Evolutionary conservation across 345 rosid species (phyloP).

Genomic region (Populus deltoides): DNA sequence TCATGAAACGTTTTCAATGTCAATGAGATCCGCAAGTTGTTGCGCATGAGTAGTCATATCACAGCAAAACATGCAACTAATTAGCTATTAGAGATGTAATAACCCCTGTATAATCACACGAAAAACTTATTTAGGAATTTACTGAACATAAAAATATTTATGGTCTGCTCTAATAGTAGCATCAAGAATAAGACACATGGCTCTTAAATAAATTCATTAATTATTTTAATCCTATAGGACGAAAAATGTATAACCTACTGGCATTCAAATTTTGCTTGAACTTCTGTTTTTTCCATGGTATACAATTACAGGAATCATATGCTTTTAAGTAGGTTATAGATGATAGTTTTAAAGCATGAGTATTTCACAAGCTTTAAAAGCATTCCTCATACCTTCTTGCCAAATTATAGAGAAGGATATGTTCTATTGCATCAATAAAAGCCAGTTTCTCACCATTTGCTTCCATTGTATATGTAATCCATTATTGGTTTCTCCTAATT

Average conservation of each 20-base stretch:
- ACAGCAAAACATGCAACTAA: conserved; percentile 4
- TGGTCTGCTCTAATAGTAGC: not conserved
- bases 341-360: not conserved
- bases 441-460: not conserved
- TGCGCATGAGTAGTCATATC: conserved; percentile 17
- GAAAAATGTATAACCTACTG: not conserved
- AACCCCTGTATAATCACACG: not conserved
- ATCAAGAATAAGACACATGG: not conserved
- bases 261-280: not conserved
- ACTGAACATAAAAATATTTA: not conserved
- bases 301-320: not conserved
- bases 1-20: not conserved
- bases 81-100: not conserved
- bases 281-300: not conserved
- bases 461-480: not conserved
- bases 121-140: not conserved
- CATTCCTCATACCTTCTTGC: not conserved
- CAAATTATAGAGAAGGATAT: not conserved
- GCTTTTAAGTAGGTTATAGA: not conserved
- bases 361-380: not conserved
- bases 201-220: not conserved
- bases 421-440: not conserved
- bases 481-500: not conserved
- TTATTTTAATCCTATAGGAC: not conserved
- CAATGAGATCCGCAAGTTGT: conserved; percentile 5